Conservation (phyloP, 2,329 filamentous ascomycete genomes). For the Aureobasidium subglaciale region DNA sequence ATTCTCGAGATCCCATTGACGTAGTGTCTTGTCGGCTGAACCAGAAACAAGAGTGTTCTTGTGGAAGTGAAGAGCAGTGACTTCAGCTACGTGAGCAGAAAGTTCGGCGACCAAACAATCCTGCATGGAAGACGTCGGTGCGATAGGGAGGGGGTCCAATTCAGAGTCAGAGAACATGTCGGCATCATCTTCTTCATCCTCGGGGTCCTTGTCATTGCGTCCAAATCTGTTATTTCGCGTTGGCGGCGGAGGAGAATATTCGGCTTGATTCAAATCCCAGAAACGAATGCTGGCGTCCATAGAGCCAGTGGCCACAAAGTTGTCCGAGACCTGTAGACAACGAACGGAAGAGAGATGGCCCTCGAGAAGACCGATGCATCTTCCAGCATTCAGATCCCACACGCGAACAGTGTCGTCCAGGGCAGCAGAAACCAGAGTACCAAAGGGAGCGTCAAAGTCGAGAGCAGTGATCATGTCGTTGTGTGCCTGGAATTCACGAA, state of each 20-base stretch:
- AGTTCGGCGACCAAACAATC: constrained; percentile 87
- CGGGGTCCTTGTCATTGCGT: constrained; percentile 46
- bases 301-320: constrained; percentile 87
- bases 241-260: constrained; percentile 64
- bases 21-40: constrained; percentile 91
- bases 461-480: constrained; percentile 80
- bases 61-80: constrained; percentile 87
- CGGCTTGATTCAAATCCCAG: constrained; percentile 88
- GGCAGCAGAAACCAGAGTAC: constrained; percentile 85
- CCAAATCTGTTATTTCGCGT: constrained; percentile 44
- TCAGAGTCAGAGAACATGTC: constrained; percentile 10
- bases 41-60: constrained; percentile 88
- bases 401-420: constrained; percentile 91
- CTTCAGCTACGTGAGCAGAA: constrained; percentile 84
- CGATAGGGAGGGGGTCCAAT: constrained; percentile 28
- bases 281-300: constrained; percentile 90
- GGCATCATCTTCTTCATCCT: constrained; percentile 17
- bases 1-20: constrained; percentile 95
- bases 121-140: constrained; percentile 71
- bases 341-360: constrained; percentile 92
- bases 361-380: constrained; percentile 85
- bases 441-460: constrained; percentile 96
- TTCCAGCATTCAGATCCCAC: constrained; percentile 90
- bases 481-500: constrained; percentile 84
- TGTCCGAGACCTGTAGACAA: constrained; percentile 88